A percentile compares a stretch with the other conserved stretches of the same genome.
These are phyloP conservation scores for Bullera alba DNA, from an alignment of 768 basidiomycete genomes.

Conservation along the genomic window DNA sequence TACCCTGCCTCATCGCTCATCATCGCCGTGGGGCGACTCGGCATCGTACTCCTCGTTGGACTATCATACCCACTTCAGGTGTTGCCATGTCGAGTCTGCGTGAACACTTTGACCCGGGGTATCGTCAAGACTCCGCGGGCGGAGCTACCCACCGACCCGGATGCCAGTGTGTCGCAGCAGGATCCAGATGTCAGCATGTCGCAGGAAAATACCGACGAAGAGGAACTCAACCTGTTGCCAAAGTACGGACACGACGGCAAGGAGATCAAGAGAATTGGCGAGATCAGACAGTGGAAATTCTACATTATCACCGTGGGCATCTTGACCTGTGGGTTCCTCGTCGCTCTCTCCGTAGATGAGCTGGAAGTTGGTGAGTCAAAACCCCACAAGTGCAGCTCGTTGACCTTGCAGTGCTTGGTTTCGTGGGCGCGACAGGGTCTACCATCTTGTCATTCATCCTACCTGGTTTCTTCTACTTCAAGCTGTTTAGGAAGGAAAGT, in stretches of 20 bases:
- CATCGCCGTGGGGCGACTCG: slow-evolving; percentile 85
- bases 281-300: slow-evolving; percentile 32
- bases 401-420: slow-evolving; percentile 65
- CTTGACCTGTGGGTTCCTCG: slow-evolving; percentile 25
- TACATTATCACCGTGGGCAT: slow-evolving; percentile 33
- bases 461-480: slow-evolving; percentile 88
- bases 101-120: slow-evolving; percentile 55
- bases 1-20: slow-evolving; percentile 65
- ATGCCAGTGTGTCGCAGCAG: neutral
- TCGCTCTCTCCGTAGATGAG: slow-evolving; percentile 43
- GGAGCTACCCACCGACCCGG: slow-evolving; percentile 1
- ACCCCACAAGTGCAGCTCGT: neutral
- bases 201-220: slow-evolving; percentile 23
- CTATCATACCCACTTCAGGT: slow-evolving; percentile 94
- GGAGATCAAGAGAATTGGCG: slow-evolving; percentile 7
- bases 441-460: slow-evolving; percentile 96
- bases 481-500: slow-evolving; percentile 66
- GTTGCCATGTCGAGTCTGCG: slow-evolving; percentile 81
- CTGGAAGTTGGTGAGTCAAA: slow-evolving; percentile 39
- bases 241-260: slow-evolving; percentile 11
- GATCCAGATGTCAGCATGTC: neutral
- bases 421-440: slow-evolving; percentile 93
- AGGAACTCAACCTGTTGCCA: slow-evolving; percentile 22
- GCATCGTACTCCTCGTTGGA: slow-evolving; percentile 80
- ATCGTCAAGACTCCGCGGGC: slow-evolving; percentile 14